Evolutionary conservation across 208 protist species (phyloP), one percentile per base, ranked within the genome.

Genomic region (Acanthamoeba triangularis): DNA sequence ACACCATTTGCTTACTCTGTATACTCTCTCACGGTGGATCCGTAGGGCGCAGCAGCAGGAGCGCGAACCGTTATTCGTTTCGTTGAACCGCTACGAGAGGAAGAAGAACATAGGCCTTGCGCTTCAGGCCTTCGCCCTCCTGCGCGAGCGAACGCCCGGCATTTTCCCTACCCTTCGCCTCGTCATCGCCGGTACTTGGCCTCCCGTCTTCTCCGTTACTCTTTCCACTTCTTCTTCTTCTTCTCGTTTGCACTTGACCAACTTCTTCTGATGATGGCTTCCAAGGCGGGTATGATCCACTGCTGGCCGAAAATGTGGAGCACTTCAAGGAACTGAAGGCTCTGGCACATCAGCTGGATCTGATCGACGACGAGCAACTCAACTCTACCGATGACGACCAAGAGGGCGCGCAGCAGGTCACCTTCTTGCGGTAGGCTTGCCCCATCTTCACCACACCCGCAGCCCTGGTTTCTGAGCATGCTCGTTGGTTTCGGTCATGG

Each of bases 31-130:
- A n/a, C n/a, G 25, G 33, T 54, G 14, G 49, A 8, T 54, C 49
- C 37, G 3, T 41, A 94, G 13, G 10, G 63, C 30, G 25, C 28
- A 84, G 74, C 52, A 78, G 76, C 23, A 85, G 23, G 23, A 49
- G 8, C 49, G 76, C 52, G 23, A 63, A 41, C 80, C 52, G 23
- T 30, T 95, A 69, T 78, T 76, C 23, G 59, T 49, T 16, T 99
- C 99, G 30, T 99, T 99, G 65, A 99, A 99, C 96, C 97, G 99
- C 41, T 99, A 99, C 97, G 99, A 99, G 97, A 96, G 98, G 11
- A 99, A 99, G 96, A 99, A 99, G 96, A 99, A 99, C 94, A 82
- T 99, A 16, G 78, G 84, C 65, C 96, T 99, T 1, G 99, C 99
- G 18, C 69, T 99, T 13, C 85, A 98, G 33, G 88, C 97, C n/a